Percentiles rank a stretch among this genome's conserved stretches.
phyloP scores from a whole-genome alignment of 2,329 filamentous ascomycete species.

The Juglanconis oblonga region DNA sequence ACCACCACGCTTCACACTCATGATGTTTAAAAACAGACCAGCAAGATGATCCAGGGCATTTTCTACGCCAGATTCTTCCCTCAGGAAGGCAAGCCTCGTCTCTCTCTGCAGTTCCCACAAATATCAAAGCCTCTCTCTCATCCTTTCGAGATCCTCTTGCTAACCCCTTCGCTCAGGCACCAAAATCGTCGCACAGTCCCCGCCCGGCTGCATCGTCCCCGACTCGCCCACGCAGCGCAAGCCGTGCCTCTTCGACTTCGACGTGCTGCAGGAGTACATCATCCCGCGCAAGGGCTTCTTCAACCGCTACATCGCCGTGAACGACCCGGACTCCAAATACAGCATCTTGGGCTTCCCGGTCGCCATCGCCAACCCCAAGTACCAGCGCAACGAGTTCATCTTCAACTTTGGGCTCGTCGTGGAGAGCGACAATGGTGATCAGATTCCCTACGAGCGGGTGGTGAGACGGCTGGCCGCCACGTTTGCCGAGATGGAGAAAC shows the following conservation, averaged over 20 bases:
- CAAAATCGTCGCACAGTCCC: conserved; percentile 61
- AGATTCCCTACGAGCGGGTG: conserved; percentile 77
- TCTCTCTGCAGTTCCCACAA: not conserved
- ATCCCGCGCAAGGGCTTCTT: conserved; percentile 95
- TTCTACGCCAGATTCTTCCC: conserved; percentile 70
- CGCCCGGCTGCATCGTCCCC: conserved; percentile 59
- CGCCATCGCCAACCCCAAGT: conserved; percentile 77
- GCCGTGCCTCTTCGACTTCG: conserved; percentile 76
- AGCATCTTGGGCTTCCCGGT: conserved; percentile 85
- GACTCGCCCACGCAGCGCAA: conserved; percentile 35
- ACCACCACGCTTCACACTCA: not conserved
- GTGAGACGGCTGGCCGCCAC: conserved; percentile 81
- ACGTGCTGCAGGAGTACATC: conserved; percentile 84
- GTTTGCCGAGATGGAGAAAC: conserved; percentile 87
- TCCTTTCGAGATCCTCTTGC: not conserved
- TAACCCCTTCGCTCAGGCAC: conserved; percentile 43
- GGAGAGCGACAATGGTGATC: conserved; percentile 52
- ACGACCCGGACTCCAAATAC: conserved; percentile 66
- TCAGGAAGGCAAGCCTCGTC: conserved; percentile 50
- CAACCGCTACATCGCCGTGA: conserved; percentile 82
- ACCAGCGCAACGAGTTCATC: conserved; percentile 93
- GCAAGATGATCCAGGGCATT: conserved; percentile 63
- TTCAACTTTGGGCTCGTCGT: conserved; percentile 95
- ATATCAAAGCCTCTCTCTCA: not conserved
- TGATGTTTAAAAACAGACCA: conserved; percentile 4